Evolutionary conservation across 441 rosid genomes (phyloP).

Genomic region (Arabidopsis hybrid): DNA sequence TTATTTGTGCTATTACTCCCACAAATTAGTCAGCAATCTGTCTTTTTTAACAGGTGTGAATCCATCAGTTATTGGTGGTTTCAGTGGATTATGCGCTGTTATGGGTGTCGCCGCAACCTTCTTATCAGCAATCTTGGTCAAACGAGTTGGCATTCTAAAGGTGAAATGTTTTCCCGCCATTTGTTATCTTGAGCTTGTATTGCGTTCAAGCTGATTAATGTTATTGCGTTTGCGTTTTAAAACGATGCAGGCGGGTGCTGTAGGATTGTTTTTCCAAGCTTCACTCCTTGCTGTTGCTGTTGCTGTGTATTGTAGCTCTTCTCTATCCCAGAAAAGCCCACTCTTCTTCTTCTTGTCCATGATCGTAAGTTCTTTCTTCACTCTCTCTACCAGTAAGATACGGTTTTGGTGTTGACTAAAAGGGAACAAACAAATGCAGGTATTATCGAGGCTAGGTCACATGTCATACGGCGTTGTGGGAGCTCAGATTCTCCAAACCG

Average conservation of each 20-base stretch:
- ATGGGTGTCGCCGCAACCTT: constrained; percentile 96
- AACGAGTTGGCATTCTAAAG: constrained; percentile 80
- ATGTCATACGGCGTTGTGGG: constrained; percentile 90
- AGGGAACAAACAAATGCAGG: constrained; percentile 50
- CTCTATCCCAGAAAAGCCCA: constrained; percentile 71
- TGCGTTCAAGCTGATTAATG: constrained; percentile 25
- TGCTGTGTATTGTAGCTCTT: constrained; percentile 74
- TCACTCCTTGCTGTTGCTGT: constrained; percentile 79
- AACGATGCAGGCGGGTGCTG: constrained; percentile 73
- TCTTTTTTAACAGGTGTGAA: constrained; percentile 64
- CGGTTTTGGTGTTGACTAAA: constrained; percentile 8
- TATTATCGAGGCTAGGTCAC: constrained; percentile 88
- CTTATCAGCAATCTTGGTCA: constrained; percentile 78
- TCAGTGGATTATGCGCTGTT: constrained; percentile 85
- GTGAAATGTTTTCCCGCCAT: constrained; percentile 40
- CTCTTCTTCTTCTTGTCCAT: constrained; percentile 75
- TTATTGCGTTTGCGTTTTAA: not conserved
- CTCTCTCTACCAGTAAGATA: not conserved
- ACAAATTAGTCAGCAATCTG: not conserved
- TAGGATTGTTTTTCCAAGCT: constrained; percentile 85
- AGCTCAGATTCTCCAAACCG: constrained; percentile 96
- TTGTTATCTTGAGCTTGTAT: constrained; percentile 14
- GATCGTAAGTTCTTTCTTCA: constrained; percentile 60
- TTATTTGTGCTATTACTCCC: not conserved
- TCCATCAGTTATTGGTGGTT: constrained; percentile 89